Base-by-base conservation (phyloP, 768 basidiomycete genomes). In the Daedaleopsis nitida region DNA sequence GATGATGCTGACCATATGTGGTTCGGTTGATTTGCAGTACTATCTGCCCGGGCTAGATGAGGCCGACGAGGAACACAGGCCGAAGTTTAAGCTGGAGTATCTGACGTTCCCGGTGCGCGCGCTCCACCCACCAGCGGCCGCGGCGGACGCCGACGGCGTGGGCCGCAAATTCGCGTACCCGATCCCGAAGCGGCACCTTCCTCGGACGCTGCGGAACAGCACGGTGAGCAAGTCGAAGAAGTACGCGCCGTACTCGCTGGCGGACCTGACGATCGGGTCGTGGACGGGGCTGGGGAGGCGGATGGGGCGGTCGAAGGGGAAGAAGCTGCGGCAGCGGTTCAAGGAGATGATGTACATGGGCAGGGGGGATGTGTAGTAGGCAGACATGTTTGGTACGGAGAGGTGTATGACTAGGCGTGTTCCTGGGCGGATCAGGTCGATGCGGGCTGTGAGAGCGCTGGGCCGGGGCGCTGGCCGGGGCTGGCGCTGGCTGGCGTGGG, bases 41-140 rank as follows among this genome's bases (percentile, higher is more conserved):
- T 86, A 83, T 70, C 73, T 94, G 48, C 87, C 88, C 0, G 74
- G 81, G 43, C 55, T 69, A 44, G 68, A 61, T 58, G 78, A 77
- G 53, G 82, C 80, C 13, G 76, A 80, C 67, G 75, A 83, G 70
- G 78, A 69, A 42, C 72, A 77, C 13, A 65, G 75, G 57, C 92
- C 92, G 2, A 75, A 77, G 66, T 93, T 85, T 77, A 80, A 86
- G 75, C 75, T 96, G 65, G 92, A 94, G 73, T 94, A 95, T 71
- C 67, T 88, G 74, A 94, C 92, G 56, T 88, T 84, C 69, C 72
- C 73, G 27, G 67, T 79, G 32, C 70, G 73, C 16, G 68, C 68
- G 48, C 76, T 88, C 56, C 75, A 83, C 66, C 75, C 77, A 32
- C 65, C 65, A 13, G 62, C 68, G 55, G 43, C 54, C 19, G 69